phyloP scores from a whole-genome alignment of 2,329 filamentous ascomycete species.

The Fusarium sp. region DNA sequence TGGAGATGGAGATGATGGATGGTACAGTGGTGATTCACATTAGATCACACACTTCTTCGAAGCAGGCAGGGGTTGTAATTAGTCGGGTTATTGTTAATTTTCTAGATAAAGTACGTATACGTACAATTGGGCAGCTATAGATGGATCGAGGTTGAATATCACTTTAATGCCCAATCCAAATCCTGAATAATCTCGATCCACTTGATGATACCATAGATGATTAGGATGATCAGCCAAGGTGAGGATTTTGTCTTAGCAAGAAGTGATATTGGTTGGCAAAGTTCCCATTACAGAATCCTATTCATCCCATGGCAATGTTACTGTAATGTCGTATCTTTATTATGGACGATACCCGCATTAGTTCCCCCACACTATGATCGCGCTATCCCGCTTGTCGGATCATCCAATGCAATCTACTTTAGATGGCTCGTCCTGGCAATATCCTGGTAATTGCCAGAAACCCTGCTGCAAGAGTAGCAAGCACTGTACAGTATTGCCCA shows the following conservation, averaged over 20 bases:
- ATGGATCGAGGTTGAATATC: slow-evolving; percentile 5
- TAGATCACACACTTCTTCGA: slow-evolving; percentile 25
- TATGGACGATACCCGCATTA: slow-evolving; percentile 7
- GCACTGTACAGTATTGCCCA: slow-evolving; percentile 13
- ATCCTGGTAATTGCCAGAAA: not conserved
- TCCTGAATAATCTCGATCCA: slow-evolving; percentile 7
- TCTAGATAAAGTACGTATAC: not conserved
- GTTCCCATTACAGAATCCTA: not conserved
- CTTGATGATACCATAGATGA: not conserved
- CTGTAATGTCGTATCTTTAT: not conserved
- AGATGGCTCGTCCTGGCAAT: slow-evolving; percentile 29
- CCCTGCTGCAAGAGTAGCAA: not conserved
- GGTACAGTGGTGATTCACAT: slow-evolving; percentile 15
- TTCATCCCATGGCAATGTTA: not conserved
- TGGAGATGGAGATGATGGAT: not conserved
- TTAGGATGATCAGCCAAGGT: not conserved
- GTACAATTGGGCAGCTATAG: slow-evolving; percentile 24
- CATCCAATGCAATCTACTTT: slow-evolving; percentile 17
- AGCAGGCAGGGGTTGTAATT: slow-evolving; percentile 24
- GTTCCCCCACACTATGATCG: slow-evolving; percentile 38
- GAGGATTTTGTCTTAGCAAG: not conserved
- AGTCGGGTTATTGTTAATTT: not conserved
- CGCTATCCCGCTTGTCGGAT: slow-evolving; percentile 42
- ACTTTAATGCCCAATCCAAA: slow-evolving; percentile 3
- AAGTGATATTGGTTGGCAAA: slow-evolving; percentile 1